Base-by-base conservation (phyloP, 2,329 filamentous ascomycete genomes). In the Apiospora rasikravindrae region DNA sequence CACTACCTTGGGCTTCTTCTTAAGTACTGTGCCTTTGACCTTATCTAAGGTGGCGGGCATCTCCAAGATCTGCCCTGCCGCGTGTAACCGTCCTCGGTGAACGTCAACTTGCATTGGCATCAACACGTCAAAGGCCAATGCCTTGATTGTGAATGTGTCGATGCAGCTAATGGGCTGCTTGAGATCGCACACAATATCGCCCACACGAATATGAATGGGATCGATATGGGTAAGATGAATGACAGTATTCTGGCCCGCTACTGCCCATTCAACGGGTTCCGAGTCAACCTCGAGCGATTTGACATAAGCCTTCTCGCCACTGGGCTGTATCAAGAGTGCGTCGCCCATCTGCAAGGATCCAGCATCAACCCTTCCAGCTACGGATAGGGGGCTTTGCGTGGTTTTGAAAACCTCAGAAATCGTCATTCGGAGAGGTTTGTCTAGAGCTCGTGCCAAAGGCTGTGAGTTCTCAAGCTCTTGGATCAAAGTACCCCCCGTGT, bases 51-150 rank as follows among this genome's bases (percentile, higher is more conserved):
- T 87, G 0, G 93, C 93, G 11, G 92, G 83, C 75, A 98, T 87
- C 74, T 90, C 88, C 70, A 88, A 87, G 53, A 99, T 93, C 67
- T 89, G 89, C 0, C 93, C 96, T 0, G 94, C 88, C 0, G 91
- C 90, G 80, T 98, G 93, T 69, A 98, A 83, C 11, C 95, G 88
- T 0, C 96, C 96, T 26, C 94, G 87, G 81, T 98, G 95, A 11
- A 99, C 90, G 78, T 98, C 96, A 13, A 98, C 90, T 33, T 90
- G 90, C 90, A 96, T 96, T 0, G 96, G 96, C 83, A 95, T 92
- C 22, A 99, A 83, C 74, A 96, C 92, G 73, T 98, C 94, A 78
- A 98, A 97, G 0, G 95, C 94, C 71, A 98, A 88, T 14, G 96
- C 91, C 82, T 97, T 97, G 73, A 93, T 90, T 1, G 90, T 94